A percentile compares a stretch with the other conserved stretches of the same genome.
Evolutionary conservation across 116 monocot genomes (phyloP).

Genomic region (Dioscorea cayenensis): DNA sequence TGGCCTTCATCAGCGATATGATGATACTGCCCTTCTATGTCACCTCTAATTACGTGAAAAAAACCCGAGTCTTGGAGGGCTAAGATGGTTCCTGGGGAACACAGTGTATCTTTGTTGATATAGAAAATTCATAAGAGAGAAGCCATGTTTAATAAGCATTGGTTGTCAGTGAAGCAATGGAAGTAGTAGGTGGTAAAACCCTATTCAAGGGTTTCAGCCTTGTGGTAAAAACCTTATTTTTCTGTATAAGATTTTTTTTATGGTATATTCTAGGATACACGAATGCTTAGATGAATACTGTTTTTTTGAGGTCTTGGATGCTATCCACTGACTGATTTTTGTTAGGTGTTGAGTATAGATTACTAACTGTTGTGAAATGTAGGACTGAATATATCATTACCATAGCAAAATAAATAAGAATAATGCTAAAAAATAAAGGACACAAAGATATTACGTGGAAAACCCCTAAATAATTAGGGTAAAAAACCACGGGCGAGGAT

Average conservation of each 20-base stretch:
- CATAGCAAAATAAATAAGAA: too few relatives aligned
- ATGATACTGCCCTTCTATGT: not conserved
- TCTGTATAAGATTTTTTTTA: not conserved
- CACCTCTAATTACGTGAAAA: not conserved
- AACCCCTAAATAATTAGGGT: too few relatives aligned
- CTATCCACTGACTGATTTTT: not conserved
- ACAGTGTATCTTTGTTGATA: not conserved
- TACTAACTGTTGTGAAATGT: too few relatives aligned
- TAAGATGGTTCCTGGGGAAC: not conserved
- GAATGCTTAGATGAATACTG: not conserved
- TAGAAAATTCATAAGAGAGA: not conserved
- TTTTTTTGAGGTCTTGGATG: not conserved
- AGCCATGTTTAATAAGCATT: too few relatives aligned
- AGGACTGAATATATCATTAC: too few relatives aligned
- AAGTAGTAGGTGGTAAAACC: not conserved
- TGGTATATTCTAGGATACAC: not conserved
- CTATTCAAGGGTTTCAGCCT: constrained; percentile 8
- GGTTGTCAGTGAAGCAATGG: constrained; percentile 3
- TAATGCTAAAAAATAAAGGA: too few relatives aligned
- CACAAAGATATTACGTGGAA: too few relatives aligned
- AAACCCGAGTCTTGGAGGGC: not conserved
- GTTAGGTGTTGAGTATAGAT: not conserved
- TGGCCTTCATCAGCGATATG: not conserved
- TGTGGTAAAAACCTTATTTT: constrained; percentile 3
- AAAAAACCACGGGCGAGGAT: too few relatives aligned